These are phyloP conservation scores for Artomyces pyxidatus DNA, from an alignment of 768 basidiomycete species.

Conservation along the genomic window DNA sequence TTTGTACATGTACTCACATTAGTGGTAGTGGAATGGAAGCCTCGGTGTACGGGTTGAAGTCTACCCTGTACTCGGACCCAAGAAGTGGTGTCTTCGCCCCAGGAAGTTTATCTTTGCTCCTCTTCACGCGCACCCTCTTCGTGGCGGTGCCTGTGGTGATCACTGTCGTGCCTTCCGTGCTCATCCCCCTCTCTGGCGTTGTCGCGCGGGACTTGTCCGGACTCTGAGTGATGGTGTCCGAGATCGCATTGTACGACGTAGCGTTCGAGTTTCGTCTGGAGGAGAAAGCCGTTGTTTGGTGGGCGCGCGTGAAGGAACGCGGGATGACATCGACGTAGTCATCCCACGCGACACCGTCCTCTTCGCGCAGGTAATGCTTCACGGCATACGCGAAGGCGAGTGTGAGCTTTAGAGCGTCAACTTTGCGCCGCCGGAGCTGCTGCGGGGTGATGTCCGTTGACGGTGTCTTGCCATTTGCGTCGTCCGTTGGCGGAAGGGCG, in stretches of 20 bases:
- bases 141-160: slow-evolving; percentile 20
- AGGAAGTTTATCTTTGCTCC: slow-evolving; percentile 51
- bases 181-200: slow-evolving; percentile 7
- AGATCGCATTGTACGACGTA: slow-evolving; percentile 26
- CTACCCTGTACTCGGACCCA: slow-evolving; percentile 42
- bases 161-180: neutral
- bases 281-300: slow-evolving; percentile 8
- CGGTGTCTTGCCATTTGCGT: slow-evolving; percentile 46
- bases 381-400: slow-evolving; percentile 65
- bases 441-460: slow-evolving; percentile 34
- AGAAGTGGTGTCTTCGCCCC: slow-evolving; percentile 57
- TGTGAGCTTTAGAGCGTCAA: slow-evolving; percentile 58
- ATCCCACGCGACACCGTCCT: slow-evolving; percentile 63
- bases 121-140: slow-evolving; percentile 62
- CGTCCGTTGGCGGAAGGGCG: slow-evolving; percentile 50
- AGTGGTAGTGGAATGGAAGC: slow-evolving; percentile 66
- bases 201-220: slow-evolving; percentile 5
- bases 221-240: slow-evolving; percentile 13
- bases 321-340: slow-evolving; percentile 69
- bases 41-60: slow-evolving; percentile 48
- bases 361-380: slow-evolving; percentile 78
- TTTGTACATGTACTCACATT: slow-evolving; percentile 38
- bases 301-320: slow-evolving; percentile 39
- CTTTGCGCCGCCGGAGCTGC: slow-evolving; percentile 60
- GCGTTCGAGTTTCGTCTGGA: slow-evolving; percentile 25